A percentile compares a stretch with the other conserved stretches of the same genome.
Evolutionary conservation across 129 eudicot genomes (phyloP).

Genomic region (Glebionis coronaria): DNA sequence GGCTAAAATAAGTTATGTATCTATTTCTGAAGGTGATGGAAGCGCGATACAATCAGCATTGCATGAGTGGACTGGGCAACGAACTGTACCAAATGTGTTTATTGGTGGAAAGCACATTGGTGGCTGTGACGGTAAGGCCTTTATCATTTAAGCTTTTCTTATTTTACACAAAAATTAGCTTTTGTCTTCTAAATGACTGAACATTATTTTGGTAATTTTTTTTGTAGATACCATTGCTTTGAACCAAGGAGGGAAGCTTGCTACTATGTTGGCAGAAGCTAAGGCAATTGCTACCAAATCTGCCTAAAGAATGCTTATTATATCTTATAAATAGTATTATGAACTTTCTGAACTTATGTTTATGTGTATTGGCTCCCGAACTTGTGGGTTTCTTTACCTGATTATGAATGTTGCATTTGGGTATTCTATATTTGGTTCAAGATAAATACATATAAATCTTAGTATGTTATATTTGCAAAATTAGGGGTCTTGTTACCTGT

Average conservation of each 20-base stretch:
- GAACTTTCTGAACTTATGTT: conserved; percentile 19
- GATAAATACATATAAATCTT: conserved; percentile 18
- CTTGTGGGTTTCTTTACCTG: conserved; percentile 10
- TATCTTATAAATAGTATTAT: conserved; percentile 8
- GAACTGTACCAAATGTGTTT: conserved; percentile 90
- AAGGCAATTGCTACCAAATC: conserved; percentile 49
- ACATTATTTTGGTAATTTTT: not conserved
- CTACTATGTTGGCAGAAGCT: conserved; percentile 67
- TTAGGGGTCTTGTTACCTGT: conserved; percentile 3
- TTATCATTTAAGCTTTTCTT: not conserved
- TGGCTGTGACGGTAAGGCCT: conserved; percentile 75
- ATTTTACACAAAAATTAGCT: not conserved
- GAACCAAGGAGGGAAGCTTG: conserved; percentile 61
- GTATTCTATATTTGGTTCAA: conserved; percentile 10
- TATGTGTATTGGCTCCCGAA: conserved; percentile 16
- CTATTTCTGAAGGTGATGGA: conserved; percentile 61
- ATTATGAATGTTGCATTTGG: conserved; percentile 15
- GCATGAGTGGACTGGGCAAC: conserved; percentile 62
- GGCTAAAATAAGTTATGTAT: not conserved
- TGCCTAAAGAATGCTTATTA: conserved; percentile 22
- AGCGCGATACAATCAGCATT: conserved; percentile 82
- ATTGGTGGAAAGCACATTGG: conserved; percentile 92
- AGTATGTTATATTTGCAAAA: not conserved
- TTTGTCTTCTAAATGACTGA: not conserved
- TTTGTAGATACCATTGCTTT: conserved; percentile 45